Conservation (phyloP, 164 flowering plant genomes). For the Macadamia tetraphylla region DNA sequence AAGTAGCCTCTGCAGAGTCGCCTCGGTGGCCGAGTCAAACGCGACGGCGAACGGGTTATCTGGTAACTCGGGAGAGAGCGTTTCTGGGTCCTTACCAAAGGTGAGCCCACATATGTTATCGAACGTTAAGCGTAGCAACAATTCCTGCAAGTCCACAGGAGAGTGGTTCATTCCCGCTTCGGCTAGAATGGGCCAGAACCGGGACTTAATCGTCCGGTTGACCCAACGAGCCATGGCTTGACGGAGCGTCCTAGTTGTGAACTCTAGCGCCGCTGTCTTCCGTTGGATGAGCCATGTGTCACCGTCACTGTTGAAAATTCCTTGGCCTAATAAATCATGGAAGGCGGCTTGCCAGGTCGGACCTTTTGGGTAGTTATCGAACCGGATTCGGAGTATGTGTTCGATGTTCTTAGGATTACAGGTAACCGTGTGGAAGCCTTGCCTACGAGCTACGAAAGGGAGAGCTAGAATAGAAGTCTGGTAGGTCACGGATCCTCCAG, state of each 20-base stretch:
- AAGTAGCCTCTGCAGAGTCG: slow-evolving; percentile 62
- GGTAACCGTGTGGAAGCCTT: slow-evolving; percentile 27
- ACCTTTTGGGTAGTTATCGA: slow-evolving; percentile 75
- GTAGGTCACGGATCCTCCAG: too few species aligned
- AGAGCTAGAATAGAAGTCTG: slow-evolving; percentile 38
- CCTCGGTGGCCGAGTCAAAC: slow-evolving; percentile 81
- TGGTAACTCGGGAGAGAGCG: slow-evolving; percentile 56
- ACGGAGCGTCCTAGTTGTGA: slow-evolving; percentile 81
- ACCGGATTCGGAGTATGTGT: slow-evolving; percentile 47
- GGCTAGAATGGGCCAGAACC: slow-evolving; percentile 63
- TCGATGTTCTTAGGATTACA: slow-evolving; percentile 44
- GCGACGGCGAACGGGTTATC: slow-evolving; percentile 68
- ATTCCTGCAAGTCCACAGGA: slow-evolving; percentile 70
- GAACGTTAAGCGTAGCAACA: slow-evolving; percentile 70
- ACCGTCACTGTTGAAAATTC: slow-evolving; percentile 88
- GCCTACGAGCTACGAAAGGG: slow-evolving; percentile 42
- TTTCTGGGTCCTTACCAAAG: slow-evolving; percentile 82
- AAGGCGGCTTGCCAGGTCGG: slow-evolving; percentile 69
- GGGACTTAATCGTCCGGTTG: slow-evolving; percentile 55
- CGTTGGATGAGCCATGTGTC: slow-evolving; percentile 87
- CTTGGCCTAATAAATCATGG: slow-evolving; percentile 81
- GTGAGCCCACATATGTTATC: slow-evolving; percentile 89
- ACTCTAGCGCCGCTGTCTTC: slow-evolving; percentile 85
- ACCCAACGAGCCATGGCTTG: slow-evolving; percentile 95
- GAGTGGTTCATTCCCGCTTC: slow-evolving; percentile 25